Evolutionary conservation across 2,329 filamentous ascomycete genomes (phyloP).

Genomic region (Diplodia seriata): DNA sequence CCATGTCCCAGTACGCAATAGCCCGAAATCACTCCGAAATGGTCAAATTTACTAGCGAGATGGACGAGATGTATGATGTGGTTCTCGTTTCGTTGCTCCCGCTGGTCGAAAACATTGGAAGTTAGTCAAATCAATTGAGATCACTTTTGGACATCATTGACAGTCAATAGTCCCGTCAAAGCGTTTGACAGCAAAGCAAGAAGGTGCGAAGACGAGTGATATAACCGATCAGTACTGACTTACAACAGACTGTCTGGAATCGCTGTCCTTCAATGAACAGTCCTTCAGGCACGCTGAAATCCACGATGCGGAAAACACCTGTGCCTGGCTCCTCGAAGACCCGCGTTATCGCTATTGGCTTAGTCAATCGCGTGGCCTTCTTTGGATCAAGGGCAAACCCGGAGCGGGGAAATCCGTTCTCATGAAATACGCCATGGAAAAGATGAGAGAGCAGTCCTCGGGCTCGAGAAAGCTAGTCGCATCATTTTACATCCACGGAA

Average conservation of each 20-base stretch:
- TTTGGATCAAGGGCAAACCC: slow-evolving; percentile 13
- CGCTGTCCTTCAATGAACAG: background rate
- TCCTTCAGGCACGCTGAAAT: background rate
- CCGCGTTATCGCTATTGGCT: background rate
- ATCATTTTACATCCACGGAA: slow-evolving; percentile 2
- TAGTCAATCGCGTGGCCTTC: background rate
- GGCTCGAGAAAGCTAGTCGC: background rate
- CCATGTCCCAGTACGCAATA: background rate
- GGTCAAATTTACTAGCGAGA: background rate
- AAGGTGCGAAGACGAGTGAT: background rate
- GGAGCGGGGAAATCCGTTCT: slow-evolving; percentile 5
- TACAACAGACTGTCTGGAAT: background rate
- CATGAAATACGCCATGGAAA: background rate
- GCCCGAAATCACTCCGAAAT: slow-evolving; percentile 1
- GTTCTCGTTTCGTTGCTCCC: background rate
- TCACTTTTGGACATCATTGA: background rate
- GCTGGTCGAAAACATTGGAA: fast-evolving
- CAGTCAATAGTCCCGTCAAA: background rate
- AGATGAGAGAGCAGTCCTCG: background rate
- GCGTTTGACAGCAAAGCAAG: background rate
- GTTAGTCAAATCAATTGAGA: background rate
- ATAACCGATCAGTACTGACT: too few relatives aligned
- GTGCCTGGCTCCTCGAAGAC: background rate
- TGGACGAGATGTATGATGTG: slow-evolving; percentile 1
- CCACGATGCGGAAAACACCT: background rate